Evolutionary conservation across 2,329 filamentous ascomycete species (phyloP), one percentile per base, ranked within the genome.

Genomic region (Pleomassaria siparia): DNA sequence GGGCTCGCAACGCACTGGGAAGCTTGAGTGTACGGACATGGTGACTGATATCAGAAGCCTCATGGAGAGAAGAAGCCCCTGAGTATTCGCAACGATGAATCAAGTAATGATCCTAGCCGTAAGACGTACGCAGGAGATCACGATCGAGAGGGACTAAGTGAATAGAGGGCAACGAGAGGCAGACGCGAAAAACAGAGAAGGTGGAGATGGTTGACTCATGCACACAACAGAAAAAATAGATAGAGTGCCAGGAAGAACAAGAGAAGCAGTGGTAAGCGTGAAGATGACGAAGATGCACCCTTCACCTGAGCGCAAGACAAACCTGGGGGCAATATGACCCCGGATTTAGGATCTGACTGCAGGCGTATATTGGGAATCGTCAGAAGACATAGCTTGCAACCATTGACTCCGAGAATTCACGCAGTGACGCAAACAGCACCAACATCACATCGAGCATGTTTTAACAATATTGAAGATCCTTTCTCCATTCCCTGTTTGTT

Each of bases 21-120:
- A 40, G 50, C 56, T 52, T 7, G 56, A 55, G 28, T 53, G 44
- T 11, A 21, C 30, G 10, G 47, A 32, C 41, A 33, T 40, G 12
- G 44, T 46, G 33, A 20, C 26, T 40, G 26, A 21, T 35, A 10
- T 12, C 7, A 26, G n/a, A n/a, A n/a, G n/a, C n/a, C n/a, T n/a
- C n/a, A n/a, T n/a, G n/a, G n/a, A n/a, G n/a, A n/a, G n/a, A 32
- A n/a, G 29, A 11, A 32, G 5, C 5, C 15, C n/a, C 25, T 7
- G 25, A 4, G 36, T 15, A 6, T 10, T 40, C 20, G 16, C 6
- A 15, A 25, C 25, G 36, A 40, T 28, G 25, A 42, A 20, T 15
- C 12, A 30, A 18, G 8, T 4, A 25, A 24, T 21, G 4, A 11
- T 13, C 18, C 15, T 37, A 24, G 29, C 13, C 3, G 13, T 41